Conservation (phyloP, 2,329 filamentous ascomycete genomes). For the Cercospora sp. region DNA sequence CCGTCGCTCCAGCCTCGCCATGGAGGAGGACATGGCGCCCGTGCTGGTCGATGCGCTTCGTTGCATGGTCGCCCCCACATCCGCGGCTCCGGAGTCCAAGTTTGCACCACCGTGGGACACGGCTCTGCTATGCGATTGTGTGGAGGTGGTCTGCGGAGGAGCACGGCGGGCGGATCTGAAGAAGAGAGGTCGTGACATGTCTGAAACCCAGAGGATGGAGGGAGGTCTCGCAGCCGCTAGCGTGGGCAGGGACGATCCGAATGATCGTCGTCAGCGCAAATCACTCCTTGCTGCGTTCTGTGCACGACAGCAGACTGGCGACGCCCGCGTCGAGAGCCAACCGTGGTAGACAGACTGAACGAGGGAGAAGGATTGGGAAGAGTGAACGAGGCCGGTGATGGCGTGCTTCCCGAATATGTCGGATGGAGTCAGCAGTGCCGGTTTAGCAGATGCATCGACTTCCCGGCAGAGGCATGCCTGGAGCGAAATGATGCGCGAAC, state of each 20-base stretch:
- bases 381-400: neutral
- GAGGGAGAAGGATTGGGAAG: neutral
- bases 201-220: slow-evolving; percentile 6
- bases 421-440: neutral
- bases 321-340: neutral
- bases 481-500: neutral
- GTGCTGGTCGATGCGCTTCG: slow-evolving; percentile 23
- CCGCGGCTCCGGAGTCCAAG: slow-evolving; percentile 1
- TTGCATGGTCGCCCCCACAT: slow-evolving; percentile 10
- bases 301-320: neutral
- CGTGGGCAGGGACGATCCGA: neutral
- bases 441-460: neutral
- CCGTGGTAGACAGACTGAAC: neutral
- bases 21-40: slow-evolving; percentile 19
- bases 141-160: slow-evolving; percentile 9
- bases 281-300: neutral
- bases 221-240: slow-evolving; percentile 1
- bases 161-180: slow-evolving; percentile 23
- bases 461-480: neutral
- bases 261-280: neutral
- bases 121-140: slow-evolving; percentile 18
- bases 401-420: neutral
- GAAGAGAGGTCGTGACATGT: slow-evolving; percentile 27
- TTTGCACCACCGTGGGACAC: slow-evolving; percentile 14
- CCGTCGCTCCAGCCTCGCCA: slow-evolving; percentile 36